A percentile compares a stretch with the other conserved stretches of the same genome.
phyloP scores from a whole-genome alignment of 768 basidiomycete genomes.

The Russula earlei region DNA sequence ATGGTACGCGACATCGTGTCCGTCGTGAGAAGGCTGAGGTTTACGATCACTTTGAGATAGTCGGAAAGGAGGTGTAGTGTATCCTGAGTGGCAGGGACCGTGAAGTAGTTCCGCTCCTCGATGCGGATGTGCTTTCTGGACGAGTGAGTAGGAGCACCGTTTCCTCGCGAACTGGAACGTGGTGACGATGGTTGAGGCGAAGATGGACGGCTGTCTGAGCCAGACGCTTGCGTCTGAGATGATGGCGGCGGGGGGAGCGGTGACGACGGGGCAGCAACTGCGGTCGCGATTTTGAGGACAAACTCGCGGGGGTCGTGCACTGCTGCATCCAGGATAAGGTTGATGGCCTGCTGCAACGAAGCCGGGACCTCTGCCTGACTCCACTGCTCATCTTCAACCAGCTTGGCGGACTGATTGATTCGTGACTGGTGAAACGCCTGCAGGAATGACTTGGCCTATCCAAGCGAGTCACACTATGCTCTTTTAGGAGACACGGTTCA shows the following conservation, averaged over 20 bases:
- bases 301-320: conserved; percentile 74
- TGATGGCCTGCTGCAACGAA: conserved; percentile 57
- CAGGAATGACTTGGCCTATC: conserved; percentile 81
- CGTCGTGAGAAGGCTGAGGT: conserved; percentile 80
- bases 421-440: conserved; percentile 76
- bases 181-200: conserved; percentile 15
- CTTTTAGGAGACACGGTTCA: background rate
- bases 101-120: conserved; percentile 78
- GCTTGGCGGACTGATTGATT: conserved; percentile 70
- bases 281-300: conserved; percentile 27
- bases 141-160: conserved; percentile 16
- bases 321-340: conserved; percentile 71
- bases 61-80: conserved; percentile 66
- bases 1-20: conserved; percentile 93
- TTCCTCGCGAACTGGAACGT: conserved; percentile 16
- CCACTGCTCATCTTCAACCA: conserved; percentile 97
- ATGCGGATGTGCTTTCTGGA: conserved; percentile 55
- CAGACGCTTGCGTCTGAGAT: conserved; percentile 25
- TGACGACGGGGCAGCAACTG: conserved; percentile 23
- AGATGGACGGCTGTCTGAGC: conserved; percentile 10
- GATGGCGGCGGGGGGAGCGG: conserved; percentile 22
- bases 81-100: conserved; percentile 77
- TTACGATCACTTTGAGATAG: conserved; percentile 82
- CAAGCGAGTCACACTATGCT: background rate
- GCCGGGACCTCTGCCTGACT: conserved; percentile 64